Conservation (phyloP, 306 rosid genomes). For the Alnus rubra region DNA sequence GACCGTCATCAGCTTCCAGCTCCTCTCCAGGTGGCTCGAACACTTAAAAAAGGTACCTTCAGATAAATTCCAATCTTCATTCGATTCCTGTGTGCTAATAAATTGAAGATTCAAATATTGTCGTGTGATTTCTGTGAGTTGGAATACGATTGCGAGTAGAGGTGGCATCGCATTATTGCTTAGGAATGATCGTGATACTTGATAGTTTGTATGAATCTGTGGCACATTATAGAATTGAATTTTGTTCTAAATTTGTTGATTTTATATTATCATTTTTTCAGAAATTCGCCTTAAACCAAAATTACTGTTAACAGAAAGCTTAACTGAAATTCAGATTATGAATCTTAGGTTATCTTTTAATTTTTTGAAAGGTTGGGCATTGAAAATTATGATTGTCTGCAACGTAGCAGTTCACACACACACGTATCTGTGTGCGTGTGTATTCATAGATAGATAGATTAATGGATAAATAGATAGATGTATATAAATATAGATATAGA, state of each 20-base stretch:
- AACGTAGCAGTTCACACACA: no score
- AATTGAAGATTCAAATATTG: neutral
- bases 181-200: no score
- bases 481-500: neutral
- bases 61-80: neutral
- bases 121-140: neutral
- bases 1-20: conserved; percentile 57
- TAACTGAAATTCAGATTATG: no score
- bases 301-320: neutral
- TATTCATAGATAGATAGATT: no score
- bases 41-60: conserved; percentile 50
- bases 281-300: neutral
- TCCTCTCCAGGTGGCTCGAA: conserved; percentile 55
- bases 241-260: neutral
- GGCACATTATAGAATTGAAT: no score
- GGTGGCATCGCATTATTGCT: neutral
- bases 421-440: no score
- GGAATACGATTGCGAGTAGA: neutral
- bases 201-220: no score
- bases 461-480: no score
- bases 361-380: no score
- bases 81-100: neutral
- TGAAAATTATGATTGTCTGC: no score
- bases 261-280: neutral
- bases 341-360: no score